Evolutionary conservation across 1,284 basidiomycete genomes (phyloP), one percentile per base, ranked within the genome.

Genomic region (Caloboletus firmus): DNA sequence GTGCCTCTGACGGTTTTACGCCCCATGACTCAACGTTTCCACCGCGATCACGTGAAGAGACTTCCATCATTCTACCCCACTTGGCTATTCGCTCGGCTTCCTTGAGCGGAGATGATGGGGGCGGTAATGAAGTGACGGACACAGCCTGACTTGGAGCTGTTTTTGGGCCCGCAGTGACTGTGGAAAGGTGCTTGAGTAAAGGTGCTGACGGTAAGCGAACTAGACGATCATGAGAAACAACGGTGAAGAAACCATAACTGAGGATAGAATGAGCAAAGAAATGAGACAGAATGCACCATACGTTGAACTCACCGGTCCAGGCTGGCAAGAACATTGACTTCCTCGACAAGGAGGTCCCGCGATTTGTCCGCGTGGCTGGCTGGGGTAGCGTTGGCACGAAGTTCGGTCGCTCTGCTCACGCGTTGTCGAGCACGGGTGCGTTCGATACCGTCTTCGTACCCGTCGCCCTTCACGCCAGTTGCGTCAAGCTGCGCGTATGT

Each of bases 361-460:
- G 73, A 78, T 72, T 83, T 87, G 69, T 85, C 85, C 8, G 65
- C 69, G 18, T 75, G 78, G 62, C 82, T 78, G 12, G 76, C 81
- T 11, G 87, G 63, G 4, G 85, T 83, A 46, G 75, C 74, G 44
- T 76, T 76, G 1, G 82, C 82, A 55, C 78, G 75, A 41, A 82
- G 63, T 57, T 84, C 84, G 66, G 81, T 85, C 20, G 75, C 76
- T 59, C 82, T 75, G 65, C 80, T 86, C 26, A 70, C 72, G 44
- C 84, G 83, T 46, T 88, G 76, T 47, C 89, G 82, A n/a, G 93
- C 93, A 53, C 94, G 81, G n/a, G 93, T 97, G 39, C 93, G 83
- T 74, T 97, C 94, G 15, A 94, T 79, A 35, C 94, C 94, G 61
- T 95, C 93, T 61, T 90, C 89, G 73, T 87, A 93, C 0, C 94